phyloP scores from a whole-genome alignment of 257 asterid species.

The Ligustrum vulgare region DNA sequence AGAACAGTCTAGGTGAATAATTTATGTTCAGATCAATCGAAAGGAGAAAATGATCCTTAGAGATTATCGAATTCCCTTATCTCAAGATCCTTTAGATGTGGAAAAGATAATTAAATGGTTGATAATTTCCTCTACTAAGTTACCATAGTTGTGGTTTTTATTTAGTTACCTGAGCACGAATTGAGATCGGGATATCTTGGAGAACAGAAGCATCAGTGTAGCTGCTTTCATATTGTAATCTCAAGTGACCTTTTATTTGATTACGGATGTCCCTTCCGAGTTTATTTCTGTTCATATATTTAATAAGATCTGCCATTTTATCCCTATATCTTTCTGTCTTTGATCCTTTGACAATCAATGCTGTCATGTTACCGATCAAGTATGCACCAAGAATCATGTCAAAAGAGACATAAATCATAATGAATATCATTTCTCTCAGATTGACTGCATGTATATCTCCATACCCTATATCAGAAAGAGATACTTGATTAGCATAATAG shows the following conservation, averaged over 20 bases:
- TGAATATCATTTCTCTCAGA: slow-evolving; percentile 86
- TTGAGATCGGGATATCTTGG: slow-evolving; percentile 84
- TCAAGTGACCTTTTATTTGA: slow-evolving; percentile 89
- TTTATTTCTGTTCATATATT: slow-evolving; percentile 76
- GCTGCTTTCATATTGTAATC: slow-evolving; percentile 88
- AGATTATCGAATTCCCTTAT: neutral
- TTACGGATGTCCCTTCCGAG: slow-evolving; percentile 69
- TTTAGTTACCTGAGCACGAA: slow-evolving; percentile 75
- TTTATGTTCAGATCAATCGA: neutral
- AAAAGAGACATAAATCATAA: slow-evolving; percentile 86
- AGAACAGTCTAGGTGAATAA: neutral
- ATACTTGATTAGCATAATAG: neutral
- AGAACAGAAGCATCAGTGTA: slow-evolving; percentile 75
- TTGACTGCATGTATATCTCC: slow-evolving; percentile 98
- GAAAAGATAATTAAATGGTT: neutral
- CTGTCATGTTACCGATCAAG: slow-evolving; percentile 97
- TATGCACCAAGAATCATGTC: slow-evolving; percentile 96
- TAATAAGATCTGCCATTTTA: slow-evolving; percentile 76
- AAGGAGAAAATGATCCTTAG: neutral
- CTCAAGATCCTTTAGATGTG: neutral
- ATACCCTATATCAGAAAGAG: slow-evolving; percentile 56
- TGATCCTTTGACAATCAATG: slow-evolving; percentile 90
- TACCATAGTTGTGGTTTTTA: neutral
- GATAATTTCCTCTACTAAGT: neutral
- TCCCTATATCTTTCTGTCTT: slow-evolving; percentile 89